These are phyloP conservation scores for Monosporascus ibericus DNA, from an alignment of 2,329 filamentous ascomycete genomes.

Conservation along the genomic window DNA sequence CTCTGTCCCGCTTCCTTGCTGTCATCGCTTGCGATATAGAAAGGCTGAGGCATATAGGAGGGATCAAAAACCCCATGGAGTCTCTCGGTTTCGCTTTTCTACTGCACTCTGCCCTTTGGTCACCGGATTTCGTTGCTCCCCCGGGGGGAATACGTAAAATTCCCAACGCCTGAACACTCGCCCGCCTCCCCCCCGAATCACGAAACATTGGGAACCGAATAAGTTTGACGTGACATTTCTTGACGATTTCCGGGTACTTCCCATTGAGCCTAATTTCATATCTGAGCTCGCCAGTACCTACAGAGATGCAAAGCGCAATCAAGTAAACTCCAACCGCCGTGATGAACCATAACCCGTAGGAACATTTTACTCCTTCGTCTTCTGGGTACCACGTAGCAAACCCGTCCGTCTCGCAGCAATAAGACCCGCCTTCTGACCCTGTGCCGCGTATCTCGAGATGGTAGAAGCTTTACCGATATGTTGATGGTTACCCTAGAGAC, in stretches of 20 bases:
- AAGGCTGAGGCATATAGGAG: too few relatives aligned
- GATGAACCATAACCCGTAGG: conserved; percentile 37
- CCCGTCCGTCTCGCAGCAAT: conserved; percentile 99
- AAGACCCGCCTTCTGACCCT: conserved; percentile 99
- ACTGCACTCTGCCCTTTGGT: background rate
- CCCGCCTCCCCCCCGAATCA: background rate
- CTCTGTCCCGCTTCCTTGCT: too few relatives aligned
- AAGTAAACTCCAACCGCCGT: conserved; percentile 58
- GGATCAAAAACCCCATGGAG: too few relatives aligned
- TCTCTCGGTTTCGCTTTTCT: background rate
- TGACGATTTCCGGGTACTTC: conserved; percentile 28
- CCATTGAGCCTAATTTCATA: conserved; percentile 31
- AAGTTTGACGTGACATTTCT: background rate
- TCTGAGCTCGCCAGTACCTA: conserved; percentile 33
- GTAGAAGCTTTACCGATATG: conserved; percentile 99
- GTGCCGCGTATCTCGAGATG: conserved; percentile 94
- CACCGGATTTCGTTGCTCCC: background rate
- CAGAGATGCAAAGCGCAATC: conserved; percentile 56
- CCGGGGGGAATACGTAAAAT: background rate
- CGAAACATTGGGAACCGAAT: background rate
- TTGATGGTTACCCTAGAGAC: conserved; percentile 88
- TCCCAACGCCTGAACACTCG: background rate
- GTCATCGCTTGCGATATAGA: too few relatives aligned
- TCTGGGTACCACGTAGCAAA: conserved; percentile 99
- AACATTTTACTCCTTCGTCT: conserved; percentile 86